These are phyloP conservation scores for Chaetomiaceae sp. DNA, from an alignment of 2,329 filamentous ascomycete species.

Conservation along the genomic window DNA sequence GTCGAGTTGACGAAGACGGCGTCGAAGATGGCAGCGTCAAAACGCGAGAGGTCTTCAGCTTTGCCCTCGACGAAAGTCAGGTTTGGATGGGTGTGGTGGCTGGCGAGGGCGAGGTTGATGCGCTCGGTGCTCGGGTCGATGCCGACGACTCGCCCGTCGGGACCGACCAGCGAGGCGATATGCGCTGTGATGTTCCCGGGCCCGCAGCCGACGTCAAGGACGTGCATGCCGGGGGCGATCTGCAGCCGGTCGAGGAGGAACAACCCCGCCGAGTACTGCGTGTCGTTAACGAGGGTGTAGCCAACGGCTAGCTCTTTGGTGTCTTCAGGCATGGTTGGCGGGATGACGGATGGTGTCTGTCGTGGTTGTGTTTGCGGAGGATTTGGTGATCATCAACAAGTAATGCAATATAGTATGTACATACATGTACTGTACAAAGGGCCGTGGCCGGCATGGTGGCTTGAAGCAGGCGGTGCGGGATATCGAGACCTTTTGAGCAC, in stretches of 20 bases:
- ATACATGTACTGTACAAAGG: too few relatives aligned
- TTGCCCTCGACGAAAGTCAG: background rate
- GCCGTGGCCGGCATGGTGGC: too few relatives aligned
- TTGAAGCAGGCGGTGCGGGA: too few relatives aligned
- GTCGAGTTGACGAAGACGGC: slow-evolving; percentile 6
- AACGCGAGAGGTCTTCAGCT: slow-evolving; percentile 5
- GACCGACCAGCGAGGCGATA: background rate
- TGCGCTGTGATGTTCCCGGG: slow-evolving; percentile 3
- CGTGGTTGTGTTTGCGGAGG: background rate
- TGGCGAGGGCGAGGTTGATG: slow-evolving; percentile 1
- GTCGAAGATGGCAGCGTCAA: background rate
- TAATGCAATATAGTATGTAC: too few relatives aligned
- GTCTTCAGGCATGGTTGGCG: background rate
- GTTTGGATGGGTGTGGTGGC: background rate
- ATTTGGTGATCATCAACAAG: too few relatives aligned
- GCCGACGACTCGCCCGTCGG: background rate
- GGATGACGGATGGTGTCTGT: background rate
- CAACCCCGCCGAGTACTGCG: background rate
- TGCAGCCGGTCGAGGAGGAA: background rate
- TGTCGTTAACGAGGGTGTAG: slow-evolving; percentile 1
- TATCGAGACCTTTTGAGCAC: background rate
- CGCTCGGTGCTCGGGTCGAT: slow-evolving; percentile 3
- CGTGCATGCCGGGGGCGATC: background rate
- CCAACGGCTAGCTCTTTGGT: background rate
- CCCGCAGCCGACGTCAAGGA: slow-evolving; percentile 7